Evolutionary conservation across 2,329 filamentous ascomycete genomes (phyloP), one percentile per base, ranked within the genome.

Genomic region (Colletotrichum sp.): DNA sequence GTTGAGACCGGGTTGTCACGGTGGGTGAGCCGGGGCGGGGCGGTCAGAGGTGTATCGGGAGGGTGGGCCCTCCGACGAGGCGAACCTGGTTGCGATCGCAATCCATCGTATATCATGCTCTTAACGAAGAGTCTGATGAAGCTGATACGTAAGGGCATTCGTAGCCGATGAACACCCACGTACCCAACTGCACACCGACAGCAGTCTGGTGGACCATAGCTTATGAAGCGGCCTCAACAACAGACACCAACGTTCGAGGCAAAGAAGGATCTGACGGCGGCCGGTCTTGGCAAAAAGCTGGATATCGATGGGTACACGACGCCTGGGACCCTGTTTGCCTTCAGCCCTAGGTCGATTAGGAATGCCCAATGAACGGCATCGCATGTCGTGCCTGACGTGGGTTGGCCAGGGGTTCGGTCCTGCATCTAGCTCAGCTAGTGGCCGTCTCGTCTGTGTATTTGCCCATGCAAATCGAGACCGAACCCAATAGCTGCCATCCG

Each of bases 81-180:
- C 55, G 26, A 72, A 26, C 26, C 55, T 58, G 36, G 8, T 34
- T 63, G 55, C 28, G 68, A 75, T 43, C 63, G 52, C 69, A 43
- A 34, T 72, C 67, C 61, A 64, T 75, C 61, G 63, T 63, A 30
- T 1, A 58, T 24, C 16, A 24, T 55, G 65, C 73, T 63, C 71
- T 48, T 63, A 26, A 32, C 26, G 61, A 57, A 28, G 30, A 55
- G 57, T 28, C 57, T 48, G 10, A 36, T 43, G 60, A 76, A 65
- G 64, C 48, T 21, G 74, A 60, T 74, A 69, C 70, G 74, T 74
- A 68, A 76, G 21, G 71, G 67, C 32, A 30, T 69, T 65, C 70
- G 73, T 69, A 36, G 57, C 24, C 57, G 32, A n/a, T 55, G 18
- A 32, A 28, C n/a, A 61, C 30, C 30, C 34, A 26, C 43, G 55